Evolutionary conservation across 2,329 filamentous ascomycete genomes (phyloP).

Genomic region (Aspergillus sclerotialis): DNA sequence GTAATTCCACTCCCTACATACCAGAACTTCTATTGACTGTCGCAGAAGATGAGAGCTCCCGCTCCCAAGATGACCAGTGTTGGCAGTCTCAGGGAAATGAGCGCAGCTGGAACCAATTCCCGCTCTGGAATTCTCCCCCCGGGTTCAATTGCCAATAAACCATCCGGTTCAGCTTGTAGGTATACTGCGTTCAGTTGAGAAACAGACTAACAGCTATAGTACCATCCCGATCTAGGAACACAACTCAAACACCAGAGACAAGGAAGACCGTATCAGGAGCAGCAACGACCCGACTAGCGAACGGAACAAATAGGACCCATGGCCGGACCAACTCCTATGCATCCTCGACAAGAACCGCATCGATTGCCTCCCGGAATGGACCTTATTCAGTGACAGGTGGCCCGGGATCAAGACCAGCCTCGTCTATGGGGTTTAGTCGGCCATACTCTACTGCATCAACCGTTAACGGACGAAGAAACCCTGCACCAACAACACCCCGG

Average conservation of each 20-base stretch:
- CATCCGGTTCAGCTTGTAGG: slow-evolving; percentile 38
- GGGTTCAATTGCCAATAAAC: slow-evolving; percentile 40
- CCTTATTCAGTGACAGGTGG: slow-evolving; percentile 55
- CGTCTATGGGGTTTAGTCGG: slow-evolving; percentile 36
- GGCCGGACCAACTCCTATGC: slow-evolving; percentile 28
- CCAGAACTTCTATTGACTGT: not conserved
- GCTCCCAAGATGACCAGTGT: slow-evolving; percentile 9
- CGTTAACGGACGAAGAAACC: slow-evolving; percentile 43
- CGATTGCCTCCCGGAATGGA: slow-evolving; percentile 40
- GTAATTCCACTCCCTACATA: slow-evolving; percentile 14
- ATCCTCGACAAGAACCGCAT: slow-evolving; percentile 35
- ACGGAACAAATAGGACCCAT: slow-evolving; percentile 38
- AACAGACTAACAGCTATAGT: slow-evolving; percentile 29
- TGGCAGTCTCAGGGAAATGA: slow-evolving; percentile 44
- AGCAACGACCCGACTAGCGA: slow-evolving; percentile 19
- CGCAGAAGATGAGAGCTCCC: not conserved
- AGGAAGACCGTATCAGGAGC: slow-evolving; percentile 18
- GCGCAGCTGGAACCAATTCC: slow-evolving; percentile 48
- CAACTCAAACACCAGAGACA: slow-evolving; percentile 42
- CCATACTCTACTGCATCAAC: slow-evolving; percentile 45
- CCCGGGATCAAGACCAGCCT: slow-evolving; percentile 43
- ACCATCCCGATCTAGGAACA: slow-evolving; percentile 42
- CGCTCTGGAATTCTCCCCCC: slow-evolving; percentile 39
- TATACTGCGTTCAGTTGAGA: slow-evolving; percentile 2
- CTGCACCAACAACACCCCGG: slow-evolving; percentile 35